Base-by-base conservation (phyloP, 805 yeast species). In the Wickerhamiella alocasiicola region DNA sequence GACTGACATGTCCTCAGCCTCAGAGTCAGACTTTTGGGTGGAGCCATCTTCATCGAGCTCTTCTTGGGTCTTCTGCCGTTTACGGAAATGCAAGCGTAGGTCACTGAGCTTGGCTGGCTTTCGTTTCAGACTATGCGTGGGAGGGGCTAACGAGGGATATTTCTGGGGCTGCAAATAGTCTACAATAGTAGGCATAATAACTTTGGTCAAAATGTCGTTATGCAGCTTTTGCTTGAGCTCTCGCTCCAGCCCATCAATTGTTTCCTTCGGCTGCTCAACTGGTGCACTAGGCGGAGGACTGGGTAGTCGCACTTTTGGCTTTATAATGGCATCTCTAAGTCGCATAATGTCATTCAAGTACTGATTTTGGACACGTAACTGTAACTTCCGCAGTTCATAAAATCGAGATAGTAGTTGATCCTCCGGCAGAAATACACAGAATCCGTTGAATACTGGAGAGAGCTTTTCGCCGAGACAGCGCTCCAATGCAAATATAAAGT, bases 171-270 rank as follows among this genome's bases (percentile, higher is more conserved):
- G 9, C n/a, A 34, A 21, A 6, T 24, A 19, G 12, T 34, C 23
- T 3, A 34, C 17, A 17, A 34, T 25, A 9, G 30, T 15, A 6
- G 38, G 38, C 6, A 25, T 9, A 13, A 34, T 23, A 16, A 34
- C 15, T n/a, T 34, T 34, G 11, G 13, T 24, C n/a, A 34, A 30
- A 34, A 34, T 34, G 18, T 24, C 38, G 3, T 34, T 34, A 7
- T 34, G 29, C 4, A 34, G 21, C 3, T 20, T 3, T 17, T 24
- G 15, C 11, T 23, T 23, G 3, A 32, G 27, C 18, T 32, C 36
- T n/a, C n/a, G 15, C 27, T 20, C 21, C 27, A 32, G 19, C 9
- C 15, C 19, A 4, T 17, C 27, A 12, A 23, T 32, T 11, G 36
- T 20, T 12, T 32, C 36, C 13, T 20, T 25, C 6, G 21, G 23